Evolutionary conservation across 2,329 filamentous ascomycete species (phyloP).

Genomic region (Lachnellula subtilissima): DNA sequence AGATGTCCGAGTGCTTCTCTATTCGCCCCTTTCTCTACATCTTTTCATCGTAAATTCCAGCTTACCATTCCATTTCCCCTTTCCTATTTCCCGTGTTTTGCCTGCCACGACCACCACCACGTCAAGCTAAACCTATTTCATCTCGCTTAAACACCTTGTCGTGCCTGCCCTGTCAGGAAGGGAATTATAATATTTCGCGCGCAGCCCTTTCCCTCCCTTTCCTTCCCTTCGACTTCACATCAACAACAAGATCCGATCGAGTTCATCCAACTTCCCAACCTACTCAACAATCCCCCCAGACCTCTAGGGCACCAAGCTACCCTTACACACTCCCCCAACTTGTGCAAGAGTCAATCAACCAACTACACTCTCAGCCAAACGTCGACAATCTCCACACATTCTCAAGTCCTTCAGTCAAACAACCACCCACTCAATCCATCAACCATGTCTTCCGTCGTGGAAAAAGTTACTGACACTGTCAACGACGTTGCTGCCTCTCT

Average conservation of each 20-base stretch:
- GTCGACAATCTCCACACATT: constrained; percentile 38
- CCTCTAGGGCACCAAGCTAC: constrained; percentile 87
- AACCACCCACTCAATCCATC: constrained; percentile 35
- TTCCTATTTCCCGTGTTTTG: neutral
- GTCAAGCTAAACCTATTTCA: neutral
- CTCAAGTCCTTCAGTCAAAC: constrained; percentile 49
- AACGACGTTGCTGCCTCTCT: constrained; percentile 69
- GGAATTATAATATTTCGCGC: constrained; percentile 14
- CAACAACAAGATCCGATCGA: constrained; percentile 29
- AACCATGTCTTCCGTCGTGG: constrained; percentile 81
- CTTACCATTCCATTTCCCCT: neutral
- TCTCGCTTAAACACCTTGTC: neutral
- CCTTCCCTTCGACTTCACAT: constrained; percentile 11
- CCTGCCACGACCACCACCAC: too few species aligned
- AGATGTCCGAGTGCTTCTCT: neutral
- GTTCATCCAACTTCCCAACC: constrained; percentile 24
- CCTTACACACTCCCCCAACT: constrained; percentile 64
- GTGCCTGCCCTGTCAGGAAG: neutral
- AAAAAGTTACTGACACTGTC: constrained; percentile 64
- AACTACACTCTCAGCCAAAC: constrained; percentile 34
- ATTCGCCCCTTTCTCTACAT: neutral
- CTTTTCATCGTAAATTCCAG: neutral
- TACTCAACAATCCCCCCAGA: constrained; percentile 29
- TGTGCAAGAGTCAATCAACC: constrained; percentile 62
- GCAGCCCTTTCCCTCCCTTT: constrained; percentile 2